These are phyloP conservation scores for Daldinia decipiens DNA, from an alignment of 495 filamentous ascomycete genomes.

Conservation along the genomic window DNA sequence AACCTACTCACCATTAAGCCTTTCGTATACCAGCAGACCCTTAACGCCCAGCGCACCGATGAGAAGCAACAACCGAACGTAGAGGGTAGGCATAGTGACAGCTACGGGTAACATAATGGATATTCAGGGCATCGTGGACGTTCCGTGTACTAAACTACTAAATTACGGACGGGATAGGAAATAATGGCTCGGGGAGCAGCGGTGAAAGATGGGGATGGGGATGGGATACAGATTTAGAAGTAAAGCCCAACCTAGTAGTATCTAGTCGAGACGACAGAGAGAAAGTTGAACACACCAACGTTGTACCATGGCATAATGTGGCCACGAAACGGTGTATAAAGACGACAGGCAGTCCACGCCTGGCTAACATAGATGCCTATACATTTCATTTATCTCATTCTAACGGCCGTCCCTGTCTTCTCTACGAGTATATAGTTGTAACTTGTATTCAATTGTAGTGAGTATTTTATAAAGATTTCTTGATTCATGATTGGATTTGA, in stretches of 20 bases:
- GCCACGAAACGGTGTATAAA: slow-evolving; percentile 44
- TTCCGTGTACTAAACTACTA: slow-evolving; percentile 17
- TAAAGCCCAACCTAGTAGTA: slow-evolving; percentile 17
- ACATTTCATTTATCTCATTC: slow-evolving; percentile 30
- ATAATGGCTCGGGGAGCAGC: slow-evolving; percentile 7
- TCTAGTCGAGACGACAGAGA: slow-evolving; percentile 23
- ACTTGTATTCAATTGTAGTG: slow-evolving; percentile 40
- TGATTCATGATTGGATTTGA: neutral
- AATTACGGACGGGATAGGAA: slow-evolving; percentile 5
- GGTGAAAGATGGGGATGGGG: slow-evolving; percentile 4
- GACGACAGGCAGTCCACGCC: slow-evolving; percentile 25
- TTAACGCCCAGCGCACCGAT: slow-evolving; percentile 47
- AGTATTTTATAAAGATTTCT: neutral
- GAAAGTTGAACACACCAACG: slow-evolving; percentile 4
- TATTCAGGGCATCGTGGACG: slow-evolving; percentile 35
- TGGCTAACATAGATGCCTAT: slow-evolving; percentile 35
- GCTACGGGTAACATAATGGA: slow-evolving; percentile 10
- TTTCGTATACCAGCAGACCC: slow-evolving; percentile 40
- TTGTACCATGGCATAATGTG: slow-evolving; percentile 35
- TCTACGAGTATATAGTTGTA: slow-evolving; percentile 38
- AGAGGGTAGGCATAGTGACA: slow-evolving; percentile 27
- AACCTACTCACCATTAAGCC: slow-evolving; percentile 23
- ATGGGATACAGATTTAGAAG: slow-evolving; percentile 1
- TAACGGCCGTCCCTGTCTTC: slow-evolving; percentile 29
- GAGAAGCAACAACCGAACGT: neutral